A percentile compares a stretch with the other conserved stretches of the same genome.
Evolutionary conservation across 2,329 filamentous ascomycete genomes (phyloP).

Genomic region (Colletotrichum costaricense): DNA sequence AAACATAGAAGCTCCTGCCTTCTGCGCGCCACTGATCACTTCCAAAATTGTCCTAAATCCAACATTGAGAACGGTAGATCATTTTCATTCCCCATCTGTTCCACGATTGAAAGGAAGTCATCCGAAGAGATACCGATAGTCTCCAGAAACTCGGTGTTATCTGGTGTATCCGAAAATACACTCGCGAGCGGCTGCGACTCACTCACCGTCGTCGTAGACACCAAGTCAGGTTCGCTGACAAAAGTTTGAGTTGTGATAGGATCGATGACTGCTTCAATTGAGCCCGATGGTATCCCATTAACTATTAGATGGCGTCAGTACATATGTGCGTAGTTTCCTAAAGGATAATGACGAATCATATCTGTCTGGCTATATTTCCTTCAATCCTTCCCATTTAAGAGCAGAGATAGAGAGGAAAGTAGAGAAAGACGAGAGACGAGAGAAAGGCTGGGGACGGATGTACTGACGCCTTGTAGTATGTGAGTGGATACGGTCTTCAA

Average conservation of each 20-base stretch:
- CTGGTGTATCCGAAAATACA: constrained; percentile 26
- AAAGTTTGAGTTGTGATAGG: not conserved
- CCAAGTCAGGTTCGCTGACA: not conserved
- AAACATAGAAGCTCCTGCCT: not conserved
- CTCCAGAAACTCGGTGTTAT: constrained; percentile 47
- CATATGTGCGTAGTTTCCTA: too few relatives aligned
- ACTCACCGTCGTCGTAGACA: constrained; percentile 4
- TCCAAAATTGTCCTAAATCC: constrained; percentile 12
- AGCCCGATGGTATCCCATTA: constrained; percentile 11
- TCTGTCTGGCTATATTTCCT: too few relatives aligned
- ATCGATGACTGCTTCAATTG: not conserved
- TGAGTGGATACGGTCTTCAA: constrained; percentile 38
- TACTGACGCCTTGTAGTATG: too few relatives aligned
- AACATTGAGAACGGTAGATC: not conserved
- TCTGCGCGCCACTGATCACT: not conserved
- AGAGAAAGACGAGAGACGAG: too few relatives aligned
- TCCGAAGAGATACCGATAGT: constrained; percentile 51
- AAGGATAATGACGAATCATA: too few relatives aligned
- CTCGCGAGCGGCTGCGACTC: not conserved
- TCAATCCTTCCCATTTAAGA: too few relatives aligned
- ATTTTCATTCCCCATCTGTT: constrained; percentile 44
- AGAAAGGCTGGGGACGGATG: too few relatives aligned
- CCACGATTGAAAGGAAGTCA: constrained; percentile 50
- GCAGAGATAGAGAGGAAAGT: too few relatives aligned
- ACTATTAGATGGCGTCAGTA: too few relatives aligned